Conservation (phyloP, 805 yeast genomes). For the Nakazawaea molendinolei region DNA sequence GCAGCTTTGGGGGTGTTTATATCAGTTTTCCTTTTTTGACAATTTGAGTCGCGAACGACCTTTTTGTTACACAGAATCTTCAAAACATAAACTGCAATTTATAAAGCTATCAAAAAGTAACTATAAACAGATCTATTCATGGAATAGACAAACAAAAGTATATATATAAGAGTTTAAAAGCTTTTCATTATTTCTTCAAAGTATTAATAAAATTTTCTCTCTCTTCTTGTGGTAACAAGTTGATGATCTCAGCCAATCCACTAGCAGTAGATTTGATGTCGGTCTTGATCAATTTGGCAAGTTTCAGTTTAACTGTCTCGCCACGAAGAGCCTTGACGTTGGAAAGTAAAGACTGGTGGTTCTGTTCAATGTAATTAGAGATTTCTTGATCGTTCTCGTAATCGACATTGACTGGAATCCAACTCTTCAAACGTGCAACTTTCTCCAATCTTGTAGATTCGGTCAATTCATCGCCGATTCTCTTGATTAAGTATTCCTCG, state of each 20-base stretch:
- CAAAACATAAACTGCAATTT: too few species aligned
- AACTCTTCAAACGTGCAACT: conserved; percentile 79
- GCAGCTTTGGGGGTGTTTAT: too few species aligned
- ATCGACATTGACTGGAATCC: conserved; percentile 71
- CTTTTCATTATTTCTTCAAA: conserved; percentile 16
- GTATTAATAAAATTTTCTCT: conserved; percentile 34
- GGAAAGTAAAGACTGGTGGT: conserved; percentile 56
- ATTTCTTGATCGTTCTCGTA: conserved; percentile 70
- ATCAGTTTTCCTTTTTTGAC: too few species aligned
- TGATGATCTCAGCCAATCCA: conserved; percentile 49
- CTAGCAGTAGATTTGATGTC: conserved; percentile 46
- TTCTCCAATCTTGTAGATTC: conserved; percentile 66
- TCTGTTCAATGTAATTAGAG: conserved; percentile 79
- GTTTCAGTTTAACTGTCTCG: conserved; percentile 58
- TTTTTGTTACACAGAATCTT: too few species aligned
- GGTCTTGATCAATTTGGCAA: conserved; percentile 52
- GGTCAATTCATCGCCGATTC: conserved; percentile 56
- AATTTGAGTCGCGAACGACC: too few species aligned
- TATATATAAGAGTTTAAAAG: not conserved
- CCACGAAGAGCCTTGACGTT: conserved; percentile 57
- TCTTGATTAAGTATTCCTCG: conserved; percentile 80
- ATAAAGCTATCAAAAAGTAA: too few species aligned
- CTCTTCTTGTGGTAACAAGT: conserved; percentile 47
- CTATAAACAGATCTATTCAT: too few species aligned
- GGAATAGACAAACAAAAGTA: not conserved